These are phyloP conservation scores for Closterium sp. DNA, from an alignment of 139 green algal genomes.

Conservation along the genomic window DNA sequence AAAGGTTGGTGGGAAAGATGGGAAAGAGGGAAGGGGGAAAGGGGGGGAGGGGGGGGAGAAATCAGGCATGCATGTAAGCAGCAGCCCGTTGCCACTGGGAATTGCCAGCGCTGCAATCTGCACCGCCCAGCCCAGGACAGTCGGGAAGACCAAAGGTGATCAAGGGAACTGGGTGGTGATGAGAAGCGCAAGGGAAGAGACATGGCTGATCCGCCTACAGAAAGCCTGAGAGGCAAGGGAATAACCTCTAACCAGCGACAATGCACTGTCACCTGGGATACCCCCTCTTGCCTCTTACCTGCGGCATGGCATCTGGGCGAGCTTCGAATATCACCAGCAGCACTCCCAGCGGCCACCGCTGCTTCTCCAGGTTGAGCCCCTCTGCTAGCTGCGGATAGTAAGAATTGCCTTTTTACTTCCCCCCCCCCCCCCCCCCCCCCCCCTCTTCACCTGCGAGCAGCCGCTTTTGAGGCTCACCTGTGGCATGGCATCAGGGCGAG, in stretches of 20 bases:
- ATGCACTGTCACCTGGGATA: conserved; percentile 70
- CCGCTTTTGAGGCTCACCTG: no score
- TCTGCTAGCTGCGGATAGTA: conserved; percentile 74
- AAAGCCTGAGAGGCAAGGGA: no score
- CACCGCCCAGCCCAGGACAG: background rate
- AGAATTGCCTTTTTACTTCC: no score
- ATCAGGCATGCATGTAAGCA: conserved; percentile 70
- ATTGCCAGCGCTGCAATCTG: conserved; percentile 85
- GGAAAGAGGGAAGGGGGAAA: no score
- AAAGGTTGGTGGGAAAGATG: no score
- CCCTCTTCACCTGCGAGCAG: no score
- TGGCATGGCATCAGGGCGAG: conserved; percentile 88
- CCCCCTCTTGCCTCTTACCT: no score
- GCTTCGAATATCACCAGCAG: conserved; percentile 99
- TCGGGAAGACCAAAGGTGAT: background rate
- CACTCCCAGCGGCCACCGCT: conserved; percentile 89
- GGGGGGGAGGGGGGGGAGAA: no score
- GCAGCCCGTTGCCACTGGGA: conserved; percentile 79
- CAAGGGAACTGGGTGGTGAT: no score
- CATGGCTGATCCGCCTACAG: conserved; percentile 73
- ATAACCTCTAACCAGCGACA: no score
- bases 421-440: no score
- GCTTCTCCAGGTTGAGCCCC: conserved; percentile 87
- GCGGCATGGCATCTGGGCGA: conserved; percentile 85
- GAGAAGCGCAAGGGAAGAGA: no score